A percentile compares a stretch with the other conserved stretches of the same genome.
phyloP scores from a whole-genome alignment of 2,329 filamentous ascomycete genomes.

The Ophiocordyceps robertsii region DNA sequence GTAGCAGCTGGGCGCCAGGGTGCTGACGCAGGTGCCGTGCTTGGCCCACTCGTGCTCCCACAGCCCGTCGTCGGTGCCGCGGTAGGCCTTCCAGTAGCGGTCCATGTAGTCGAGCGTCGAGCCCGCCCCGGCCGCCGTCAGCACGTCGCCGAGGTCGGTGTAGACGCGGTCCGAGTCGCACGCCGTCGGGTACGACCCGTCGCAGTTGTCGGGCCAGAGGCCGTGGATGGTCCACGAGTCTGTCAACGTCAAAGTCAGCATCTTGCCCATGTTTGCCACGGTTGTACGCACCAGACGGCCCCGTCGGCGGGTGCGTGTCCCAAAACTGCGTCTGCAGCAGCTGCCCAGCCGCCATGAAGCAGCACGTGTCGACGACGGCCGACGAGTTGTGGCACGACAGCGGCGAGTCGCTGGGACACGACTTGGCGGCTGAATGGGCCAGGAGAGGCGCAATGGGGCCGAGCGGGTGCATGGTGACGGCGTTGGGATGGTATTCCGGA shows the following conservation, averaged over 20 bases:
- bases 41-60: constrained; percentile 69
- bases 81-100: constrained; percentile 58
- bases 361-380: constrained; percentile 49
- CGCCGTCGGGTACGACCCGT: constrained; percentile 53
- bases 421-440: constrained; percentile 6
- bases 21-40: constrained; percentile 59
- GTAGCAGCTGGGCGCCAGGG: constrained; percentile 55
- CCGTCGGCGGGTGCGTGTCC: constrained; percentile 52
- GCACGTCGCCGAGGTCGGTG: constrained; percentile 50
- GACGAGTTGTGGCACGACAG: constrained; percentile 53
- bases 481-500: too few species aligned
- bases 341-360: constrained; percentile 58
- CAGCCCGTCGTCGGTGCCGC: constrained; percentile 48
- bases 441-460: constrained; percentile 5
- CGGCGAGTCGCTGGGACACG: constrained; percentile 21
- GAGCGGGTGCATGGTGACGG: constrained; percentile 1
- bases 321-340: constrained; percentile 67
- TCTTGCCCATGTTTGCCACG: too few species aligned
- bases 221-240: constrained; percentile 67
- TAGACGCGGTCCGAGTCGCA: constrained; percentile 51
- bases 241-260: too few species aligned
- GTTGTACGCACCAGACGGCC: constrained; percentile 38
- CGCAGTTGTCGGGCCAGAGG: constrained; percentile 53
- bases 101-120: constrained; percentile 53
- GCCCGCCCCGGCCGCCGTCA: constrained; percentile 33